Evolutionary conservation across 352 stramenopile genomes (phyloP), one percentile per base, ranked within the genome.

Genomic region (Aphanomyces astaci): DNA sequence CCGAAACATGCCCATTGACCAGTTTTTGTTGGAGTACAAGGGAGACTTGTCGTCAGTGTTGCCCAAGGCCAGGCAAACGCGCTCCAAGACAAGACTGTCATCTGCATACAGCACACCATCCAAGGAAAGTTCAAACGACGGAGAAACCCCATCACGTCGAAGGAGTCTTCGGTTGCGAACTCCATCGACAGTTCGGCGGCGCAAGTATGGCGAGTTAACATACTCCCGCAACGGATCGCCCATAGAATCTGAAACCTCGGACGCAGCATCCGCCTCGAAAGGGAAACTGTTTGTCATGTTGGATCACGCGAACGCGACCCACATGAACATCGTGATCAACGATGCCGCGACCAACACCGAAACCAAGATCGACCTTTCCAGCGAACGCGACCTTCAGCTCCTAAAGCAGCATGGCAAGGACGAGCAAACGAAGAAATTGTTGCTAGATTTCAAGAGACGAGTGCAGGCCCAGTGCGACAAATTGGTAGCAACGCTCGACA

Each of bases 291-390:
- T 68, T 45, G 39, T 68, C 27, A 59, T 68, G 43, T 24, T 68
- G 24, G 62, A 68, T 40, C 43, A 68, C 1, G 22, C 32, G 7
- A 24, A 59, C 32, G 25, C 49, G 43, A 51, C 62, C 10, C 62
- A 68, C 28, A 68, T 68, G 62, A 68, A 68, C 27, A 31, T 68
- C 13, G n/a, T 51, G 17, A 40, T 68, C 30, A 52, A 59, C 4
- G 62, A 68, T 24, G 30, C 57, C 31, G 59, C 31, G 32, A 68
- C 62, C 30, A 57, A 68, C 15, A n/a, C 30, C 22, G 62, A 68
- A 48, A 60, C 62, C 27, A 15, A 45, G 22, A 30, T 68, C 25
- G 51, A 68, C 39, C 17, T 68, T 22, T 60, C 62, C 30, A 60
- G 39, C 27, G 62, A 22, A 19, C 19, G 31, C 11, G 62, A 45